phyloP scores from a whole-genome alignment of 352 stramenopile species.

The Globisporangium uncinulatum region DNA sequence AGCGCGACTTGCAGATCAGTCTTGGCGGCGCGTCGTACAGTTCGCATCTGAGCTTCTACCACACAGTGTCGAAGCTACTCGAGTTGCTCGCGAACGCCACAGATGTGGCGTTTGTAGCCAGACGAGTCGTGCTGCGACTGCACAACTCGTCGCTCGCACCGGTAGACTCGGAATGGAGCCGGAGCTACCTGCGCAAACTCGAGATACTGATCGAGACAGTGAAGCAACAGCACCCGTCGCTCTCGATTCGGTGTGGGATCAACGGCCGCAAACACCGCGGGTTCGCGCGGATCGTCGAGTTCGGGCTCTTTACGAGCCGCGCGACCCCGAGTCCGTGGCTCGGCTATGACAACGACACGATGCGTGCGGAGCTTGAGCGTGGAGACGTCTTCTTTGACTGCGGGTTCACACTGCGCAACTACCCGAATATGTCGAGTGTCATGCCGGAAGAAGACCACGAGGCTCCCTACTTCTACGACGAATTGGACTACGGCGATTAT shows the following conservation, averaged over 20 bases:
- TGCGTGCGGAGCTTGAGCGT: background rate
- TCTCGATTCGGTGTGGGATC: conserved; percentile 20
- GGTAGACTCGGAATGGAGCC: conserved; percentile 28
- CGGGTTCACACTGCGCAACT: conserved; percentile 3
- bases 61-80: conserved; percentile 23
- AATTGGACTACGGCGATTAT: conserved; percentile 15
- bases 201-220: conserved; percentile 17
- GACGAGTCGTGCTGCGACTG: conserved; percentile 33
- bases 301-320: conserved; percentile 30
- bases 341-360: conserved; percentile 28
- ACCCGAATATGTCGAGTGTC: too few relatives aligned
- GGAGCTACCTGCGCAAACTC: conserved; percentile 24
- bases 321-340: conserved; percentile 30
- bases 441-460: background rate
- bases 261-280: conserved; percentile 9
- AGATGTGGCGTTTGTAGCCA: conserved; percentile 17
- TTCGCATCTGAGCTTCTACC: conserved; percentile 27
- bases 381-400: conserved; percentile 13
- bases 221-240: conserved; percentile 16
- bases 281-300: conserved; percentile 27
- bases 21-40: conserved; percentile 14
- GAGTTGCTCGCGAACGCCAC: conserved; percentile 12
- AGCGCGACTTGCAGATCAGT: conserved; percentile 22
- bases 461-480: conserved; percentile 7
- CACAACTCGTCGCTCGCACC: conserved; percentile 17